These are phyloP conservation scores for Mercurialis annua DNA, from an alignment of 345 rosid genomes.

Conservation along the genomic window DNA sequence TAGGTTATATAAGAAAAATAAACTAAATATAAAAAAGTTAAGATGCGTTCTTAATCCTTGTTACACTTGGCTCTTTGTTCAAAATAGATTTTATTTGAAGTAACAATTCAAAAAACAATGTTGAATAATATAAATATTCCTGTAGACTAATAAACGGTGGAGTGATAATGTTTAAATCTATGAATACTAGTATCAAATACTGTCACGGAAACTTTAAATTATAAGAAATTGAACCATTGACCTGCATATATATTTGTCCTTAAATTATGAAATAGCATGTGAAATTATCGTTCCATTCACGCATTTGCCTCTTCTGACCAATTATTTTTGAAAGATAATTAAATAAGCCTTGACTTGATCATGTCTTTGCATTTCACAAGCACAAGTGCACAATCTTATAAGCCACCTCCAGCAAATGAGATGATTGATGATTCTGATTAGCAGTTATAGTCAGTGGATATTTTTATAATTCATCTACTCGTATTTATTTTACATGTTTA, in stretches of 20 bases:
- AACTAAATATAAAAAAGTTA: too few relatives aligned
- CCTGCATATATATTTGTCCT: not conserved
- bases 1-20: not conserved
- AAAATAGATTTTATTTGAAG: too few relatives aligned
- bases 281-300: not conserved
- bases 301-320: slow-evolving; percentile 3
- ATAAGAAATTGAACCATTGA: too few relatives aligned
- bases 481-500: not conserved
- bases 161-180: too few relatives aligned
- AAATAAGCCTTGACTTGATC: not conserved
- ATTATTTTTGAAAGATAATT: not conserved
- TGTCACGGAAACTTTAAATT: too few relatives aligned
- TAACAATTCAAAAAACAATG: too few relatives aligned
- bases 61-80: too few relatives aligned
- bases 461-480: not conserved
- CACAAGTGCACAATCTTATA: not conserved
- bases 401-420: not conserved
- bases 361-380: not conserved
- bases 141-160: too few relatives aligned
- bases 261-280: not conserved
- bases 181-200: too few relatives aligned
- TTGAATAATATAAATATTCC: too few relatives aligned
- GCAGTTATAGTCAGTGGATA: not conserved
- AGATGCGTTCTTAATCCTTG: too few relatives aligned
- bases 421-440: not conserved